phyloP scores from a whole-genome alignment of 257 asterid genomes.

The Lavandula angustifolia region DNA sequence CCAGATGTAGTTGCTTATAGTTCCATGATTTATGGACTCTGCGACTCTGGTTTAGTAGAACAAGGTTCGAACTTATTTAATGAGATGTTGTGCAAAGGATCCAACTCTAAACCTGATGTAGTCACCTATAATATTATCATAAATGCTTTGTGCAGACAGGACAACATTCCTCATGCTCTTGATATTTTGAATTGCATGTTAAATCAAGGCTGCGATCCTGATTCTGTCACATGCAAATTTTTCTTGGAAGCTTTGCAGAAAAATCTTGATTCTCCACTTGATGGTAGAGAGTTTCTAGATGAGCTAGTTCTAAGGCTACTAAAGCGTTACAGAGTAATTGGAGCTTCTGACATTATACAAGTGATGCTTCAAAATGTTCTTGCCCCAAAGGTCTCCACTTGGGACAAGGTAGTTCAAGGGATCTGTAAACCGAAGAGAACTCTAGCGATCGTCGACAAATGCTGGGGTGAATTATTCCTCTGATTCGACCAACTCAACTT shows the following conservation, averaged over 20 bases:
- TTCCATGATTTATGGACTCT: slow-evolving; percentile 86
- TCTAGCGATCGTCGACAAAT: slow-evolving; percentile 63
- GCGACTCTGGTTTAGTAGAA: slow-evolving; percentile 62
- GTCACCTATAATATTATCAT: slow-evolving; percentile 74
- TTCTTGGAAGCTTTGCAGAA: slow-evolving; percentile 62
- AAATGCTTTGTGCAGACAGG: slow-evolving; percentile 72
- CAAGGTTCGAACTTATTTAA: slow-evolving; percentile 78
- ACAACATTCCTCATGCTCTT: slow-evolving; percentile 57
- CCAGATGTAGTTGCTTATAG: slow-evolving; percentile 84
- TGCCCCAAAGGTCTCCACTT: slow-evolving; percentile 66
- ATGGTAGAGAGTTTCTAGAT: slow-evolving; percentile 68
- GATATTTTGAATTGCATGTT: slow-evolving; percentile 76
- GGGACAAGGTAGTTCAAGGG: slow-evolving; percentile 68
- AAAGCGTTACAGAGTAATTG: slow-evolving; percentile 56
- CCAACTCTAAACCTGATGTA: slow-evolving; percentile 68
- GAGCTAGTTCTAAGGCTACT: slow-evolving; percentile 72
- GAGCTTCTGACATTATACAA: slow-evolving; percentile 70
- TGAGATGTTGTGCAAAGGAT: slow-evolving; percentile 69
- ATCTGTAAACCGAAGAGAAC: slow-evolving; percentile 69
- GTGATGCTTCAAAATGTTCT: slow-evolving; percentile 81
- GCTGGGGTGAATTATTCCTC: slow-evolving; percentile 66
- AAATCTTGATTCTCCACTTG: slow-evolving; percentile 57
- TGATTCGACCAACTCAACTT: slow-evolving; percentile 41
- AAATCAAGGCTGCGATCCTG: slow-evolving; percentile 83
- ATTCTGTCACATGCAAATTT: slow-evolving; percentile 69